Conservation (phyloP, 441 rosid species). For the Brassica balearica region DNA sequence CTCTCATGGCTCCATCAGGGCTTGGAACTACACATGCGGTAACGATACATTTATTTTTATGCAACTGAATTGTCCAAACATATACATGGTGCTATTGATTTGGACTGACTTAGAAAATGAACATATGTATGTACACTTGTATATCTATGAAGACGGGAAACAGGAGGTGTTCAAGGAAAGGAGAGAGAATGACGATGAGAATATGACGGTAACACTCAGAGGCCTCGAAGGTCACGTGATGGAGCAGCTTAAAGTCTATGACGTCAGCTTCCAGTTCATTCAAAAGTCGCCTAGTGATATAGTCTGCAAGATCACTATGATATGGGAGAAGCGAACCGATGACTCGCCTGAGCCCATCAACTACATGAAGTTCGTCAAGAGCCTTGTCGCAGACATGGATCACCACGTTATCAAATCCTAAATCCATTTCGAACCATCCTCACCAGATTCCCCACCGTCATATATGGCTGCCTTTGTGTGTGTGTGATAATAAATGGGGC, state of each 20-base stretch:
- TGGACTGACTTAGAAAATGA: conserved; percentile 2
- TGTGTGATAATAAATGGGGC: conserved; percentile 18
- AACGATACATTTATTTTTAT: background rate
- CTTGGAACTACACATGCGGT: conserved; percentile 43
- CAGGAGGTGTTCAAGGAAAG: background rate
- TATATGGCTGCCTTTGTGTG: background rate
- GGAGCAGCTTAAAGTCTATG: conserved; percentile 41
- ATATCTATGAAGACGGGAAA: conserved; percentile 35
- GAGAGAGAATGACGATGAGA: conserved; percentile 42
- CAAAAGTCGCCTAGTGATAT: conserved; percentile 28
- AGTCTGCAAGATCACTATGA: conserved; percentile 1
- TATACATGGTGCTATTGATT: background rate
- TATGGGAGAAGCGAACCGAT: conserved; percentile 6
- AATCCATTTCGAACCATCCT: background rate
- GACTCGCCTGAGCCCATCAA: conserved; percentile 4
- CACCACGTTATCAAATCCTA: conserved; percentile 35
- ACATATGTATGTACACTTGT: background rate
- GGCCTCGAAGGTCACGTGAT: conserved; percentile 43
- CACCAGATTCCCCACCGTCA: background rate
- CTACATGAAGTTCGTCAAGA: conserved; percentile 6
- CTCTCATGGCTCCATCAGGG: conserved; percentile 41
- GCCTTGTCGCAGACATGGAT: conserved; percentile 29
- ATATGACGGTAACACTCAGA: conserved; percentile 29
- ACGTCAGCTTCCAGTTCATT: conserved; percentile 36
- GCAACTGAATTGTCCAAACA: background rate